Base-by-base conservation (phyloP, 2,329 filamentous ascomycete genomes). In the Clathrospora elynae region DNA sequence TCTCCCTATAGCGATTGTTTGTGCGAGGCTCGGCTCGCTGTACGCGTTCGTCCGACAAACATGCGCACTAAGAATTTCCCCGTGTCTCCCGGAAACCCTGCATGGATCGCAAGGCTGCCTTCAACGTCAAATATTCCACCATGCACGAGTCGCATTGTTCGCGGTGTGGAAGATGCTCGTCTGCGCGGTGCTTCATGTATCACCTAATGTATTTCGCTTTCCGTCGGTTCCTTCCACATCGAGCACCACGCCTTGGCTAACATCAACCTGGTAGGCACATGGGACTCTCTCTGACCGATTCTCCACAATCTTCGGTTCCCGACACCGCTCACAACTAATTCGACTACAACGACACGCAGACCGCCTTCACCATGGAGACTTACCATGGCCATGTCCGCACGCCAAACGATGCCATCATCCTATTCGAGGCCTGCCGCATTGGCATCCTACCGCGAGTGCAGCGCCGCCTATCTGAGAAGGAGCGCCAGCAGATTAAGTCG, bases 381-480 rank as follows among this genome's bases (percentile, higher is more conserved):
- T 99, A 97, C 68, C 82, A 92, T 75, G 93, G 93, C 51, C 87
- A 89, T 70, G 91, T 99, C 66, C 88, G 91, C 73, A 95, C 91
- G n/a, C 92, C 93, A 25, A 86, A 85, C 63, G 93, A 99, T 73
- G 93, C 93, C 59, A 96, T 99, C 75, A 91, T 96, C 67, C 80
- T 99, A n/a, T 97, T 99, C 67, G 93, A 97, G 73, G 93, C 93
- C 48, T 99, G 92, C 72, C 82, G 92, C 53, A 78, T 96, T 31
- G 93, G 93, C 40, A 77, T 95, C 34, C 76, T 97, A 33, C 93
- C 93, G 19, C 84, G 93, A 55, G 93, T 99, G 5, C 93, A 97
- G 75, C 82, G 93, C 57, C 82, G 93, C 61, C 75, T 96, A 46
- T 97, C 93, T 2, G 93, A 99, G 72, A 97, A 97, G 74, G 93